Evolutionary conservation across 345 rosid species (phyloP).

Genomic region (Citropsis articulata): DNA sequence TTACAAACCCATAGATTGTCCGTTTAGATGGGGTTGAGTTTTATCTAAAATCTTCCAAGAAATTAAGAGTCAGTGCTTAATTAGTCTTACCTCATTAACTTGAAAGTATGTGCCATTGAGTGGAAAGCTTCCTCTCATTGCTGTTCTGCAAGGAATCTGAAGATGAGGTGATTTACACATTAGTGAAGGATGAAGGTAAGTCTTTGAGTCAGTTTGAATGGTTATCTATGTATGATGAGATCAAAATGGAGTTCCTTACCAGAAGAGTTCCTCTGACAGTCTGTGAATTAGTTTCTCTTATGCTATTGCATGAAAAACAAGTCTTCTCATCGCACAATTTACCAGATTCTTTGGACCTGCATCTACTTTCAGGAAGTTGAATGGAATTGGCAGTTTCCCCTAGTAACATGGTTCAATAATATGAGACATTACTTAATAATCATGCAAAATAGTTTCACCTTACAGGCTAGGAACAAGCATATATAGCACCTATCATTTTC

Average conservation of each 20-base stretch:
- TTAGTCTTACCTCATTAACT: conserved; percentile 71
- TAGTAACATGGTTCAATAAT: conserved; percentile 20
- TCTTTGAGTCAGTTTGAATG: conserved; percentile 1
- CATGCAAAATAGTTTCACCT: background rate
- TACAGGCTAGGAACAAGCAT: background rate
- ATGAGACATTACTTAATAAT: background rate
- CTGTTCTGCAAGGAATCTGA: conserved; percentile 95
- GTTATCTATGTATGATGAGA: background rate
- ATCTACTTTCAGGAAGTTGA: conserved; percentile 52
- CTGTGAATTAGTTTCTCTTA: conserved; percentile 68
- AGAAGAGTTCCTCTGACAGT: conserved; percentile 81
- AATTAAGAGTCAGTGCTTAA: background rate
- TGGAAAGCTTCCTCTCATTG: conserved; percentile 95
- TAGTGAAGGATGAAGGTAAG: conserved; percentile 17
- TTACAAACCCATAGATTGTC: background rate
- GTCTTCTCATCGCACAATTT: conserved; percentile 59
- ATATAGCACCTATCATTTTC: background rate
- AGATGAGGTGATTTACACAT: conserved; percentile 16
- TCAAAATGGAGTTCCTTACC: conserved; percentile 44
- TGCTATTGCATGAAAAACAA: conserved; percentile 71
- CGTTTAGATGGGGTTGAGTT: background rate
- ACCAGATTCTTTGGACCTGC: conserved; percentile 47
- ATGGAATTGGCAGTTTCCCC: conserved; percentile 86
- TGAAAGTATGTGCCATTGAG: conserved; percentile 93
- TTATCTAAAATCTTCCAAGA: background rate